Evolutionary conservation across 495 filamentous ascomycete species (phyloP).

Genomic region (Podospora pseudocomata): DNA sequence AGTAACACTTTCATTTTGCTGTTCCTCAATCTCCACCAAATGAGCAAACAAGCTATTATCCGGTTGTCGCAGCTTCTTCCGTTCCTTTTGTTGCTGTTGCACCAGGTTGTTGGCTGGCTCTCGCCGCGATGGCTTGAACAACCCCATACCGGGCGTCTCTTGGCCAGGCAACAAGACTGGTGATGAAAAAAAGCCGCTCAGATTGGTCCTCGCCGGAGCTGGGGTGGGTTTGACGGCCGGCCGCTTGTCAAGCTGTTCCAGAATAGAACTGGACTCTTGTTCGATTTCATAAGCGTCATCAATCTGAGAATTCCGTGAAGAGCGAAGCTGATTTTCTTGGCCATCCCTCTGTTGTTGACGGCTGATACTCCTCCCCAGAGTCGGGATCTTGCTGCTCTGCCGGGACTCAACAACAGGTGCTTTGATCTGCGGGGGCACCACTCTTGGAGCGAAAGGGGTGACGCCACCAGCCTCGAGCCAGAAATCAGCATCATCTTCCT

Average conservation of each 20-base stretch:
- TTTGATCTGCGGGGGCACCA: slow-evolving; percentile 15
- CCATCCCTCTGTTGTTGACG: neutral
- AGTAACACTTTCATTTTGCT: neutral
- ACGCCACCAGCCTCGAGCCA: slow-evolving; percentile 43
- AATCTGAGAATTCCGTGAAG: neutral
- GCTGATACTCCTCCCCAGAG: slow-evolving; percentile 39
- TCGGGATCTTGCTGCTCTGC: slow-evolving; percentile 35
- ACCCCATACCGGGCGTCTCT: neutral
- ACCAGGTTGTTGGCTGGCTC: neutral
- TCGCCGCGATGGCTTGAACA: slow-evolving; percentile 1
- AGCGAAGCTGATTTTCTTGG: neutral
- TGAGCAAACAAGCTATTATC: slow-evolving; percentile 14
- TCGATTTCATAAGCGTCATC: slow-evolving; percentile 3
- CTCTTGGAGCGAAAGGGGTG: slow-evolving; percentile 30
- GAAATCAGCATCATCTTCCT: slow-evolving; percentile 43
- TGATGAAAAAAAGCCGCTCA: slow-evolving; percentile 48
- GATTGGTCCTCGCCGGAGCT: slow-evolving; percentile 22
- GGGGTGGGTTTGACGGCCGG: slow-evolving; percentile 2
- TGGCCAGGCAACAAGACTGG: slow-evolving; percentile 37
- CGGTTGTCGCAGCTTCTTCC: neutral
- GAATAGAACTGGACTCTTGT: slow-evolving; percentile 38
- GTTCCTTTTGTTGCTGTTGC: neutral
- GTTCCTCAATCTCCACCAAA: neutral
- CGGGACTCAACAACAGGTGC: slow-evolving; percentile 27
- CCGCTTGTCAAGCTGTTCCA: slow-evolving; percentile 12